Evolutionary conservation across 768 basidiomycete species (phyloP), one percentile per base, ranked within the genome.

Genomic region (Phylloporus rhodoxanthus): DNA sequence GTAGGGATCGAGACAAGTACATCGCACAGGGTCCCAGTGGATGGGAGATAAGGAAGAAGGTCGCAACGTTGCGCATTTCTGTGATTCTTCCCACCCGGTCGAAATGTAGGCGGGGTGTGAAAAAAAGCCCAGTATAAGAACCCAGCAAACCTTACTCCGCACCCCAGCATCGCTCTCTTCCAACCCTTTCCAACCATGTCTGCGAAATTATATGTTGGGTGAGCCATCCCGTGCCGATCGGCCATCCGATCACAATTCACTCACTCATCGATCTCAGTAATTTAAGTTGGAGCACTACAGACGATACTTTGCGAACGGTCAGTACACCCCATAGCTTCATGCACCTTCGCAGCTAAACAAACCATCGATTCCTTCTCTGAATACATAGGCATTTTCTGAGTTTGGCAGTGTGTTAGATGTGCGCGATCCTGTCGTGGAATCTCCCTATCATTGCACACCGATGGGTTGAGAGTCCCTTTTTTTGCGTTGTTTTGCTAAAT

Each of bases 381-480:
- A 59, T 41, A 42, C 21, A 54, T 25, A 76, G 73, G 70, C 71
- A 6, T 80, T 80, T 69, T 53, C 59, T 38, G 41, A 63, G 13
- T 75, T 57, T 60, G 79, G 79, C 51, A 45, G 66, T 32, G 70
- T 80, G 57, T 43, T 66, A 51, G 79, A 80, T 73, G 78, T 80
- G 66, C 65, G 78, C 72, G 54, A 57, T 65, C 58, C 55, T 52
- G 57, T 56, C 57, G 48, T n/a, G 61, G 59, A 57, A 48, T 68
- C 65, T 57, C 54, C 54, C 57, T 50, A 45, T 67, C 65, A 57
- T 58, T 34, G 57, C 57, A 65, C 65, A 45, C 44, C 53, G 65
- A 67, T 65, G 65, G 62, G 66, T 42, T 17, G 61, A 66, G 67
- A 57, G 43, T 55, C 57, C 55, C 45, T 55, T 39, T 34, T 57